Evolutionary conservation across 2,329 filamentous ascomycete genomes (phyloP), one percentile per base, ranked within the genome.

Genomic region (Fusarium penzigii): DNA sequence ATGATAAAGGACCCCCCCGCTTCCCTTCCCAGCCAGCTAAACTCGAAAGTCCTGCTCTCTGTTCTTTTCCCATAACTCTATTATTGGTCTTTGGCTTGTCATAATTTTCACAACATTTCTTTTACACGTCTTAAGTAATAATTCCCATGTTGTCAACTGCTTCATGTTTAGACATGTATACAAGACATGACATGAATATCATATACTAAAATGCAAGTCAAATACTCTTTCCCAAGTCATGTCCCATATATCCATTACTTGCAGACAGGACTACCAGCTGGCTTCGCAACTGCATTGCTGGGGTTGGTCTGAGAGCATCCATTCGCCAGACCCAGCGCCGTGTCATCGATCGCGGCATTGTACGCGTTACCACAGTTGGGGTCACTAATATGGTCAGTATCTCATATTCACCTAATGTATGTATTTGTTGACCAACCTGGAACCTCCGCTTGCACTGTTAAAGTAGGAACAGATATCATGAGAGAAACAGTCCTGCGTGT

Each of bases 401-500:
- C 14, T 42, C 12, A 17, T 13, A 5, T 6, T 11, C 1, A 1
- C 1, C n/a, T n/a, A n/a, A n/a, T n/a, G n/a, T n/a, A n/a, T n/a
- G n/a, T n/a, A n/a, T n/a, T n/a, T n/a, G n/a, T n/a, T n/a, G n/a
- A 40, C 55, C 42, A 61, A 77, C 77, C 70, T 75, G 1, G 74
- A 65, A 3, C 77, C 77, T 8, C 75, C 75, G n/a, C 66, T 73
- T 2, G 77, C 75, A 46, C 73, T 74, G 29, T 79, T 73, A 52
- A 80, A 80, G 56, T 75, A 80, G 5, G 75, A 78, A 61, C 78
- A 80, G 12, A 80, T 72, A 44, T 80, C 78, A 48, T 80, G 78
- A 0, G 72, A 74, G 56, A 76, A 79, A 58, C 78, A 80, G 45
- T 80, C 75, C 53, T 78, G 77, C 0, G 77, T 79, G 51, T 80